These are phyloP conservation scores for Dalbergia cochinchinensis DNA, from an alignment of 306 rosid species.

Conservation along the genomic window DNA sequence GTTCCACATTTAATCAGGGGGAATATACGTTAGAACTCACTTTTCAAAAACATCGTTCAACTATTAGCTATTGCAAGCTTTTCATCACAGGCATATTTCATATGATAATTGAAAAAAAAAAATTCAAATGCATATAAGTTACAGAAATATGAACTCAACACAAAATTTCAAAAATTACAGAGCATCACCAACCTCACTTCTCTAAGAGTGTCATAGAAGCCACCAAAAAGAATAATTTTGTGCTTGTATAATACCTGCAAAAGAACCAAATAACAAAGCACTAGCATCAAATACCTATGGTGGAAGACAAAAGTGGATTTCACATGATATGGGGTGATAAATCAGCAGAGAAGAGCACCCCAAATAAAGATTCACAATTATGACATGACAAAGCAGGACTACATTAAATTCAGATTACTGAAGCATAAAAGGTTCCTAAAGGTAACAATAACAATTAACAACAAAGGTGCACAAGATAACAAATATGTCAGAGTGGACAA, in stretches of 20 bases:
- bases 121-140: background rate
- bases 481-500: background rate
- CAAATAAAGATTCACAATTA: slow-evolving; percentile 19
- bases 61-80: slow-evolving; percentile 15
- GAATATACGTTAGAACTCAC: slow-evolving; percentile 30
- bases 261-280: slow-evolving; percentile 43
- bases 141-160: slow-evolving; percentile 12
- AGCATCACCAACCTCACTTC: slow-evolving; percentile 91
- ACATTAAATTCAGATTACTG: background rate
- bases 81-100: slow-evolving; percentile 11
- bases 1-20: slow-evolving; percentile 13
- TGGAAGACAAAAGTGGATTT: slow-evolving; percentile 23
- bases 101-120: background rate
- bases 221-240: slow-evolving; percentile 96
- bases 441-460: too few relatives aligned
- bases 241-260: slow-evolving; percentile 96
- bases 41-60: slow-evolving; percentile 22
- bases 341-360: background rate
- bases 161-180: slow-evolving; percentile 41
- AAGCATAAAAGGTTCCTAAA: background rate
- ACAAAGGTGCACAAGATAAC: background rate
- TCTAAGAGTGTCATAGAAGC: slow-evolving; percentile 97
- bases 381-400: background rate
- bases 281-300: slow-evolving; percentile 1
- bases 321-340: background rate